Base-by-base conservation (phyloP, 345 rosid genomes). In the Boechera retrofracta region DNA sequence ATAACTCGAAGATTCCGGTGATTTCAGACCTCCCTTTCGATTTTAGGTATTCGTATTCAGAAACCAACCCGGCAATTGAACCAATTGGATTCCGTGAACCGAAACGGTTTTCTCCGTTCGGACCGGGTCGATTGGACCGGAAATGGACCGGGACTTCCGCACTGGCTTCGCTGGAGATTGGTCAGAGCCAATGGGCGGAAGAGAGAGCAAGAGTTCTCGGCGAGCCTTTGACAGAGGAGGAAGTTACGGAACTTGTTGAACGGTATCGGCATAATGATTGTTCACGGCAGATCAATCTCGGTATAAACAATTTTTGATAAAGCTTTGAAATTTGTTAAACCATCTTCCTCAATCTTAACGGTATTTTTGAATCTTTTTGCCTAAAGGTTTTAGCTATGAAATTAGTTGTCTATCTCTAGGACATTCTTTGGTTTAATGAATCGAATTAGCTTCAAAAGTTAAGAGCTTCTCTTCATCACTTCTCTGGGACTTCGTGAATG, bases 11-110 rank as follows among this genome's bases (percentile, higher is more conserved):
- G 42, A 15, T 11, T 5, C 87, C 88, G 2, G 42, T 32, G 2
- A 71, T 73, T 21, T 88, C 94, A 13, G 87, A 84, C 68, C 98
- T 91, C 44, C 94, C 94, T 9, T 90, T 94, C 77, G 96, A 91
- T 77, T 94, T 91, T 77, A 80, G 87, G 47, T 84, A 90, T 79
- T 87, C 98, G 2, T 94, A 91, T 65, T 89, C 98, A 7, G 96
- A 94, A 86, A 69, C 86, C 33, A 79, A 86, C 63, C 86, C 89
- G 2, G 79, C 29, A 1, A 60, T 84, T 41, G 74, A 86, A 71
- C 97, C 96, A 31, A 87, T 91, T 44, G 94, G 97, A 54, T 94
- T 68, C 69, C 92, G 98, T 2, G 97, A 94, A 71, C 91, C 96
- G 39, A 92, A 87, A 75, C 83, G 94, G 68, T 94, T 94, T 78